These are phyloP conservation scores for Pythium rhizo-oryzae DNA, from an alignment of 352 stramenopile genomes.

Conservation along the genomic window DNA sequence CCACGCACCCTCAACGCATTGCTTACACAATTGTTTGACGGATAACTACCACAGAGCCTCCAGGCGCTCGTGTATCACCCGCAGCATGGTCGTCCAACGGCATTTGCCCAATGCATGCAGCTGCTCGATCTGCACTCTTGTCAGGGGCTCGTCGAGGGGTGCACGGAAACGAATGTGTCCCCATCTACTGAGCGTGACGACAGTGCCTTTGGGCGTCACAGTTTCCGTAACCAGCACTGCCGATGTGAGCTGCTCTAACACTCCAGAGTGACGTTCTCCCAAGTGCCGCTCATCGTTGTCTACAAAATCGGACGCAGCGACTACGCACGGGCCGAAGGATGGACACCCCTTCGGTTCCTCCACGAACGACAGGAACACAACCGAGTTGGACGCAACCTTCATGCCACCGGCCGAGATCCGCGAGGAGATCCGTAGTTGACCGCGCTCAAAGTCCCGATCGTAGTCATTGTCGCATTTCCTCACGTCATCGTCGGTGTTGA, in stretches of 20 bases:
- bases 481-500: neutral
- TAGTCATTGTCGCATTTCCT: neutral
- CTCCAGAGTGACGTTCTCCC: neutral
- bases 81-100: neutral
- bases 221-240: constrained; percentile 6
- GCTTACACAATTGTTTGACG: no score
- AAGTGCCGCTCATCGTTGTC: constrained; percentile 1
- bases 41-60: constrained; percentile 4
- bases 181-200: constrained; percentile 8
- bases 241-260: constrained; percentile 1
- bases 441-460: neutral
- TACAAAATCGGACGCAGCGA: constrained; percentile 5
- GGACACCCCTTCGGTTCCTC: neutral
- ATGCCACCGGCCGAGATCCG: neutral
- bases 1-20: no score
- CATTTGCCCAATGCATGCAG: neutral
- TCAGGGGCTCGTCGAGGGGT: neutral
- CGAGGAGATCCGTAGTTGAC: neutral
- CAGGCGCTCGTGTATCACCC: constrained; percentile 5
- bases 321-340: neutral
- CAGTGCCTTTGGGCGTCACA: neutral
- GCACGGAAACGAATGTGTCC: constrained; percentile 3
- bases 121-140: neutral
- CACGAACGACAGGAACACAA: neutral
- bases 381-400: neutral